phyloP scores from a whole-genome alignment of 2,329 filamentous ascomycete genomes.

The Talaromyces sp. region DNA sequence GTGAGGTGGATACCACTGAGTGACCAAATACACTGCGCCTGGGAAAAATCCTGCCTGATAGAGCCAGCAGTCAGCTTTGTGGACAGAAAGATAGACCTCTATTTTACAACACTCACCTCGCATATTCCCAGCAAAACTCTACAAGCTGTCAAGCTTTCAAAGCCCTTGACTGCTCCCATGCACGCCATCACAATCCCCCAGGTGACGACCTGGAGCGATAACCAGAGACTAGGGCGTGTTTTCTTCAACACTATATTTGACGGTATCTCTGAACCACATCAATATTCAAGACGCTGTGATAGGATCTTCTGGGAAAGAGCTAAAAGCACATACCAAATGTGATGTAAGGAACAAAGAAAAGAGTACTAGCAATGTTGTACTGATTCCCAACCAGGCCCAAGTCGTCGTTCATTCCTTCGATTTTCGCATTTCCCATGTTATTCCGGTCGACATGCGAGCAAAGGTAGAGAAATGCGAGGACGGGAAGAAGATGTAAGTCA shows the following conservation, averaged over 20 bases:
- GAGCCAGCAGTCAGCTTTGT: background rate
- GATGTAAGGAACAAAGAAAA: conserved; percentile 8
- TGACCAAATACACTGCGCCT: conserved; percentile 27
- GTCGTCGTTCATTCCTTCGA: conserved; percentile 5
- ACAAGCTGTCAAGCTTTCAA: conserved; percentile 2
- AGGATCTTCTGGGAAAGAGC: too few relatives aligned
- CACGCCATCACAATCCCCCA: conserved; percentile 6
- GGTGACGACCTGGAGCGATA: background rate
- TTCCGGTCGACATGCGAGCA: conserved; percentile 3
- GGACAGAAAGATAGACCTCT: background rate
- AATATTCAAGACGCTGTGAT: too few relatives aligned
- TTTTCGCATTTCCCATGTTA: conserved; percentile 5
- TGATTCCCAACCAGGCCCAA: conserved; percentile 3
- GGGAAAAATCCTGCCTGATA: conserved; percentile 30
- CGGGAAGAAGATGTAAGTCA: conserved; percentile 3
- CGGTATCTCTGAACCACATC: background rate
- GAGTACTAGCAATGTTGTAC: conserved; percentile 5
- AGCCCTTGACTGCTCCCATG: conserved; percentile 1
- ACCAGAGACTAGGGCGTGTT: conserved; percentile 4
- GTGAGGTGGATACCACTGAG: conserved; percentile 70
- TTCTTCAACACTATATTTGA: conserved; percentile 8
- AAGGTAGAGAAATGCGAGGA: conserved; percentile 4
- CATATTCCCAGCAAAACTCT: conserved; percentile 1
- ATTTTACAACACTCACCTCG: background rate
- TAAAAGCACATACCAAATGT: conserved; percentile 1